Conservation (phyloP, 1,139 yeast genomes). For the Pichia sp. region DNA sequence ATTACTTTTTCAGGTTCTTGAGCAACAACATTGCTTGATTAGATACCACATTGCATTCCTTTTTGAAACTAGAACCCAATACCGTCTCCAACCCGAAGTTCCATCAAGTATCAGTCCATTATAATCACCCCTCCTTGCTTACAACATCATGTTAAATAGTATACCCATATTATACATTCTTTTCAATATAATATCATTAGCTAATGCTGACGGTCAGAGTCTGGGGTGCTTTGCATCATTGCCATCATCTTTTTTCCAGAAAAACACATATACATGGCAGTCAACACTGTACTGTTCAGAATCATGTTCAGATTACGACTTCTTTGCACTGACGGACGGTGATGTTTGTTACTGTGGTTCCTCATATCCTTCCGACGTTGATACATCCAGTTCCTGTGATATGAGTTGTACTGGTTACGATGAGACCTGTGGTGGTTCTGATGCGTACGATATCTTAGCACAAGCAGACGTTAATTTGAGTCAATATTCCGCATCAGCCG, state of each 20-base stretch:
- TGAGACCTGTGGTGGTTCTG: slow-evolving; percentile 36
- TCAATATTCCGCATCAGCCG: slow-evolving; percentile 17
- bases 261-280: slow-evolving; percentile 39
- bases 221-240: slow-evolving; percentile 30
- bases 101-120: too few species aligned
- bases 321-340: slow-evolving; percentile 54
- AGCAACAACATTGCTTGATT: too few species aligned
- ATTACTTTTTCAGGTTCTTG: too few species aligned
- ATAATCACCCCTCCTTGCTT: too few species aligned
- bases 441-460: slow-evolving; percentile 30
- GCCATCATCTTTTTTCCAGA: slow-evolving; percentile 29
- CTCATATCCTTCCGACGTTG: slow-evolving; percentile 35
- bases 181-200: too few species aligned
- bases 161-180: too few species aligned
- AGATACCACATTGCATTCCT: too few species aligned
- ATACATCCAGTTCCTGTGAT: slow-evolving; percentile 26
- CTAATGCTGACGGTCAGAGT: neutral
- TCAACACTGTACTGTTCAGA: slow-evolving; percentile 40
- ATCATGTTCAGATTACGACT: slow-evolving; percentile 41
- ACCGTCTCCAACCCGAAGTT: too few species aligned
- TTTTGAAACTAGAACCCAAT: too few species aligned
- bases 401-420: slow-evolving; percentile 29
- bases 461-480: slow-evolving; percentile 23
- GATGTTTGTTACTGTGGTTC: slow-evolving; percentile 59
- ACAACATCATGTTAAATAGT: too few species aligned